Base-by-base conservation (phyloP, 352 stramenopile species). In the Nothophytophthora sp. region DNA sequence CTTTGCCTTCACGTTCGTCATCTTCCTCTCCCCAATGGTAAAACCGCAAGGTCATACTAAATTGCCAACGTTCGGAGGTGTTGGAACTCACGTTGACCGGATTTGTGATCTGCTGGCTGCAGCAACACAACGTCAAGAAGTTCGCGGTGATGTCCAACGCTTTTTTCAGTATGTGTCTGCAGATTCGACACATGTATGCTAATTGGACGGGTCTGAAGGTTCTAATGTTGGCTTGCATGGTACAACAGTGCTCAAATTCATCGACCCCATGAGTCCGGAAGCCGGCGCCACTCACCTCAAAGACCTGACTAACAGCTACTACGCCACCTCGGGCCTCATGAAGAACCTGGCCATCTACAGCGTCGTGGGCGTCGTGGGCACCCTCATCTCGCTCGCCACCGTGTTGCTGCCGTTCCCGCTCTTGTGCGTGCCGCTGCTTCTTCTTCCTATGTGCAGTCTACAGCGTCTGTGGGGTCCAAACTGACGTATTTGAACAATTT, bases 111-210 rank as follows among this genome's bases (percentile, higher is more conserved):
- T n/a, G n/a, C n/a, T n/a, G n/a, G n/a, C n/a, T 55, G 12, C 22
- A 77, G 63, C 60, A 81, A 63, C 50, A 57, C 44, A 91, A 87
- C 36, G 65, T 83, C n/a, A 86, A 91, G 55, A 89, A 84, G 43
- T 91, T 88, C 38, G 76, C 78, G 4, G 63, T 89, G 10, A 77
- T 77, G 50, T 85, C 75, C 15, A 91, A 86, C 32, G 56, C 85
- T 15, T 91, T 85, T 52, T 89, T 91, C 70, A 77, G 76, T 88
- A 62, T 13, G 69, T 60, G 36, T 1, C 40, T 24, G n/a, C n/a
- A n/a, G n/a, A n/a, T n/a, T n/a, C n/a, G n/a, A n/a, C n/a, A n/a
- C n/a, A n/a, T n/a, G n/a, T n/a, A n/a, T n/a, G n/a, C n/a, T n/a
- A n/a, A n/a, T n/a, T 30, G 10, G 4, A 29, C 5, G 13, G 30